phyloP scores from a whole-genome alignment of 257 asterid species.

The Solanum arcanum region DNA sequence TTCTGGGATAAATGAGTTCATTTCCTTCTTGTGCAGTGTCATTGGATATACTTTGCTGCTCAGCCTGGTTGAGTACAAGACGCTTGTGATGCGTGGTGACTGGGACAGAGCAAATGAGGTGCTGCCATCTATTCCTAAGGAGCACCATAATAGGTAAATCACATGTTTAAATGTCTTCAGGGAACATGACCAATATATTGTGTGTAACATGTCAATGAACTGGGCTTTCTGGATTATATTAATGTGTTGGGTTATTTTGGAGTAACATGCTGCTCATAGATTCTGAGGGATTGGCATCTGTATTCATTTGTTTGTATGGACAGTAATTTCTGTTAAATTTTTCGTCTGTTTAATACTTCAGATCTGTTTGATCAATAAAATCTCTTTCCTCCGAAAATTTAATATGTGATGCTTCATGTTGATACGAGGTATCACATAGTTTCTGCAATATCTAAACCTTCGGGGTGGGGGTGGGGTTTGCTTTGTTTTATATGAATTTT shows the following conservation, averaged over 20 bases:
- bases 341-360: neutral
- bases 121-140: slow-evolving; percentile 82
- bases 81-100: slow-evolving; percentile 96
- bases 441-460: neutral
- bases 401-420: neutral
- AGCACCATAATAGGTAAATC: slow-evolving; percentile 76
- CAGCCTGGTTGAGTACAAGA: slow-evolving; percentile 90
- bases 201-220: neutral
- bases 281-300: neutral
- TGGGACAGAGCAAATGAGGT: slow-evolving; percentile 78
- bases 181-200: neutral
- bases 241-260: neutral
- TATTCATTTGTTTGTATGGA: neutral
- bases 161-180: neutral
- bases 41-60: slow-evolving; percentile 78
- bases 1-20: neutral
- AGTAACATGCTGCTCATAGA: neutral
- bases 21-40: slow-evolving; percentile 41
- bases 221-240: neutral
- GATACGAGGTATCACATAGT: neutral
- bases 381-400: neutral
- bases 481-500: neutral
- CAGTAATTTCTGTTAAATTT: neutral
- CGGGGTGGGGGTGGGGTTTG: neutral
- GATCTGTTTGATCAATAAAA: neutral